A percentile compares a stretch with the other conserved stretches of the same genome.
phyloP scores from a whole-genome alignment of 2,329 filamentous ascomycete species.

The Pyricularia grisea region DNA sequence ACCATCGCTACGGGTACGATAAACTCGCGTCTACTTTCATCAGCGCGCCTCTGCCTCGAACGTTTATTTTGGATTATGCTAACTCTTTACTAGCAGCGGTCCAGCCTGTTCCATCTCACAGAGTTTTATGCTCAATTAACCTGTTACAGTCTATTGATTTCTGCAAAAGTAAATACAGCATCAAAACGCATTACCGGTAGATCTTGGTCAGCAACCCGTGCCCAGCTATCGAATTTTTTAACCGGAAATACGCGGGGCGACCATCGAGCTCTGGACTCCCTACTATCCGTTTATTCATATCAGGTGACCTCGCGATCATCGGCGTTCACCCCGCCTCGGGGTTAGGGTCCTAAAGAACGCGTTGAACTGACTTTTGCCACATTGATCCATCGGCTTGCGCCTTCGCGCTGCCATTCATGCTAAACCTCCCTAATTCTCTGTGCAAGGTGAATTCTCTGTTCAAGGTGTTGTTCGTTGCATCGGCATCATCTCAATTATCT shows the following conservation, averaged over 20 bases:
- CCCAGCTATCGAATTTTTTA: not conserved
- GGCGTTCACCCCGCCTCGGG: not conserved
- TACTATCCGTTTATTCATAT: not conserved
- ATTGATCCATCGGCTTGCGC: not conserved
- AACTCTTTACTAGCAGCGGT: not conserved
- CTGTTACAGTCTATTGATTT: not conserved
- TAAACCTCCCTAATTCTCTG: not conserved
- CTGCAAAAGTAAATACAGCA: not conserved
- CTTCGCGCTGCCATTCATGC: not conserved
- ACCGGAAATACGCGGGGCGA: not conserved
- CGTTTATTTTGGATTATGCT: not conserved
- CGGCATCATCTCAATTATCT: not conserved
- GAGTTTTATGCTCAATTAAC: not conserved
- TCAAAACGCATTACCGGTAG: not conserved
- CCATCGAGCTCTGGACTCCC: no score
- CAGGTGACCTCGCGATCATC: not conserved
- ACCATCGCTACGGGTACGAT: not conserved
- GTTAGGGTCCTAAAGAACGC: not conserved
- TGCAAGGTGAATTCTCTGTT: not conserved
- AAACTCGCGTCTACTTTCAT: not conserved
- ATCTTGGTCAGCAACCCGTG: not conserved
- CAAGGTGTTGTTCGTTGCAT: not conserved
- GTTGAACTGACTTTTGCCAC: not conserved
- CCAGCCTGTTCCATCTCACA: not conserved
- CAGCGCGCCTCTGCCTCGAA: not conserved